phyloP scores from a whole-genome alignment of 2,329 filamentous ascomycete genomes.

The Talaromyces sp. region DNA sequence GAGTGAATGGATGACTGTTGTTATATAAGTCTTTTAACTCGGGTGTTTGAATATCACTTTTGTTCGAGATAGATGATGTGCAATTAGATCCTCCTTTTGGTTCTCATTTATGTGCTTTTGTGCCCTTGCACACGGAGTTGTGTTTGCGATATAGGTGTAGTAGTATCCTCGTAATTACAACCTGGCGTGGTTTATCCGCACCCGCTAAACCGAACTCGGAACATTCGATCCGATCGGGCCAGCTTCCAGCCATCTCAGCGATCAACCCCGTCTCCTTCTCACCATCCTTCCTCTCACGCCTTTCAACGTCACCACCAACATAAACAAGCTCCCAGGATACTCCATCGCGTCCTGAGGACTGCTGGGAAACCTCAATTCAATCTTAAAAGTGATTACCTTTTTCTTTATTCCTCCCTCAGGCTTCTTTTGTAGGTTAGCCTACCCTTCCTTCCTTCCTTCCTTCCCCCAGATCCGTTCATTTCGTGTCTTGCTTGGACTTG shows the following conservation, averaged over 20 bases:
- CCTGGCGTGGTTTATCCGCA: background rate
- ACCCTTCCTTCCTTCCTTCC: constrained; percentile 17
- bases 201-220: background rate
- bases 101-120: background rate
- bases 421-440: constrained; percentile 37
- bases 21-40: background rate
- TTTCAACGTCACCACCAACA: background rate
- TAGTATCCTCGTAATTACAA: background rate
- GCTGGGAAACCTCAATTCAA: background rate
- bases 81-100: background rate
- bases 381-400: background rate
- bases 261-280: background rate
- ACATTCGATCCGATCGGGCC: background rate
- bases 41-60: background rate
- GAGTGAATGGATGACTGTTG: background rate
- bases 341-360: background rate
- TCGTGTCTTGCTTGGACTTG: constrained; percentile 17
- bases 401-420: constrained; percentile 24
- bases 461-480: constrained; percentile 17
- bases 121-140: background rate
- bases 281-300: background rate
- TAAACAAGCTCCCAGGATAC: background rate
- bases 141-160: background rate
- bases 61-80: background rate
- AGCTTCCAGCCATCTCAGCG: constrained; percentile 2